These are phyloP conservation scores for Aspergillus cavernicola DNA, from an alignment of 495 filamentous ascomycete species.

Conservation along the genomic window DNA sequence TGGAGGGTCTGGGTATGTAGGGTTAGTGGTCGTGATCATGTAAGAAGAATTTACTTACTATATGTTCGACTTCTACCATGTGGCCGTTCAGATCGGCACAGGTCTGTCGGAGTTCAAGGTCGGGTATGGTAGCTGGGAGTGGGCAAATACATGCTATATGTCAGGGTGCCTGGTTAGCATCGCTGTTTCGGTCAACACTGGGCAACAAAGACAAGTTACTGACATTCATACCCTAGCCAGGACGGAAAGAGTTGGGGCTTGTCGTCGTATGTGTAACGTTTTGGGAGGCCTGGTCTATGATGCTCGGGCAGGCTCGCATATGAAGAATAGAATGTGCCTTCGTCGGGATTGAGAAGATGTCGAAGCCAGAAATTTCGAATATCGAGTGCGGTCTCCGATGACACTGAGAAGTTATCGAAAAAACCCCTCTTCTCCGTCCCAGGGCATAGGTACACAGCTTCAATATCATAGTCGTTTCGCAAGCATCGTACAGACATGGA, in stretches of 20 bases:
- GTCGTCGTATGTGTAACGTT: neutral
- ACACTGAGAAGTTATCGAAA: slow-evolving; percentile 1
- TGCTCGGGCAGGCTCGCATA: slow-evolving; percentile 17
- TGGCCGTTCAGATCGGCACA: slow-evolving; percentile 29
- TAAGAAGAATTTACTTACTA: slow-evolving; percentile 14
- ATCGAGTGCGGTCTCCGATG: slow-evolving; percentile 18
- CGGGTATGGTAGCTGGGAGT: slow-evolving; percentile 9
- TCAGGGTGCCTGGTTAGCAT: neutral
- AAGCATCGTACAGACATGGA: slow-evolving; percentile 20
- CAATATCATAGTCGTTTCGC: slow-evolving; percentile 33
- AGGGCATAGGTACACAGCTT: slow-evolving; percentile 23
- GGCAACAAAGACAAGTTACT: slow-evolving; percentile 8
- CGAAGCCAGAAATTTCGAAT: slow-evolving; percentile 39
- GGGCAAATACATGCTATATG: slow-evolving; percentile 34
- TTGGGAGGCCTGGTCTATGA: slow-evolving; percentile 19
- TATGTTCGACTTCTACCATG: slow-evolving; percentile 16
- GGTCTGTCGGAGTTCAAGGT: slow-evolving; percentile 21
- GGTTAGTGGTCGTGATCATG: neutral
- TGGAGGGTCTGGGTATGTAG: slow-evolving; percentile 20
- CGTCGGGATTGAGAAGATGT: slow-evolving; percentile 26
- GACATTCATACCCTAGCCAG: slow-evolving; percentile 41
- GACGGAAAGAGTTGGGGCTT: slow-evolving; percentile 8
- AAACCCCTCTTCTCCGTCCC: slow-evolving; percentile 1
- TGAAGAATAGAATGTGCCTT: slow-evolving; percentile 24
- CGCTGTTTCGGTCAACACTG: neutral